phyloP scores from a whole-genome alignment of 2,329 filamentous ascomycete genomes.

The Paraphaeosphaeria sporulosa region DNA sequence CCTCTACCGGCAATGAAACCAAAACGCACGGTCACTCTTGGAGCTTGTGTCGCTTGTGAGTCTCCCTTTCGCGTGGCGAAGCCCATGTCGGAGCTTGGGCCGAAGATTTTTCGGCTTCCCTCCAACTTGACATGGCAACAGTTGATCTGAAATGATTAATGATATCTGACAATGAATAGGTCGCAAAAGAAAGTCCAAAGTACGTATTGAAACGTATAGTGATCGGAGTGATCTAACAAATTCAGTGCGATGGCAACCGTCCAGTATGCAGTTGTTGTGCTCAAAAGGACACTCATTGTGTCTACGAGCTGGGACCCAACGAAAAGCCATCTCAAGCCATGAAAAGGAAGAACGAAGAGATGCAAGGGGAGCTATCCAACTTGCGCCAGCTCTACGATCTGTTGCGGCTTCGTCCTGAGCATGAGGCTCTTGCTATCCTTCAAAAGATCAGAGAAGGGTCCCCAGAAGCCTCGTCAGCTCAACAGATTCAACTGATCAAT shows the following conservation, averaged over 20 bases:
- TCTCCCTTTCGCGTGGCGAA: background rate
- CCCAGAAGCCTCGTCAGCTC: conserved; percentile 25
- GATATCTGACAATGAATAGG: conserved; percentile 8
- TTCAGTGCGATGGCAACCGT: conserved; percentile 39
- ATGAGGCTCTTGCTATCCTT: conserved; percentile 40
- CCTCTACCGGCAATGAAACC: conserved; percentile 38
- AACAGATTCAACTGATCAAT: conserved; percentile 38
- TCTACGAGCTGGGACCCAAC: conserved; percentile 45
- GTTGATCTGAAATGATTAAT: background rate
- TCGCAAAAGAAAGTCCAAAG: conserved; percentile 44
- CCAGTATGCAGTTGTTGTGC: conserved; percentile 41
- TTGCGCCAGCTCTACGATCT: conserved; percentile 43
- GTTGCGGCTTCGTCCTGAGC: conserved; percentile 37
- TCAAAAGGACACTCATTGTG: conserved; percentile 42
- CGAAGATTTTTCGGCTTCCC: background rate
- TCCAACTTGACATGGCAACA: background rate
- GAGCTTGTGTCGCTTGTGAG: conserved; percentile 43
- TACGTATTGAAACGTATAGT: background rate
- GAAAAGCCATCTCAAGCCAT: conserved; percentile 46
- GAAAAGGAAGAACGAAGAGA: conserved; percentile 47
- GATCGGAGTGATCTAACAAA: background rate
- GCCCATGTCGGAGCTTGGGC: no score
- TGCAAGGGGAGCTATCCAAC: conserved; percentile 43
- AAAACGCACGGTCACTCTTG: conserved; percentile 45
- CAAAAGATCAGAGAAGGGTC: conserved; percentile 33